These are phyloP conservation scores for Auricularia sp. DNA, from an alignment of 768 basidiomycete genomes.

Conservation along the genomic window DNA sequence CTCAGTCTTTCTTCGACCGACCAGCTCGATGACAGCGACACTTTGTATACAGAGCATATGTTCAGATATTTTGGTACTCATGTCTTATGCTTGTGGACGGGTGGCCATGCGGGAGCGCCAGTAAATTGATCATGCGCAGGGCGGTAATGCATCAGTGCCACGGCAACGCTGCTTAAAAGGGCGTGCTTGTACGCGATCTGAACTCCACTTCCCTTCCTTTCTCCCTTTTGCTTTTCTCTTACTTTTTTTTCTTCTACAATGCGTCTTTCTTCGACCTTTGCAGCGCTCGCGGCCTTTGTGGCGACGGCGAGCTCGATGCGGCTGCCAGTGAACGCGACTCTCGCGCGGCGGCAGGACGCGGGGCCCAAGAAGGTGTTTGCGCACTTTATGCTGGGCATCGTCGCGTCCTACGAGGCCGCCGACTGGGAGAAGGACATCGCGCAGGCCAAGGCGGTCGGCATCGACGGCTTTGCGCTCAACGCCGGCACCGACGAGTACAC, in stretches of 20 bases:
- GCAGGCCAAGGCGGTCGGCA: constrained; percentile 12
- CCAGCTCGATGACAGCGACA: too few relatives aligned
- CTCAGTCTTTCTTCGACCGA: too few relatives aligned
- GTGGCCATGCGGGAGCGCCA: too few relatives aligned
- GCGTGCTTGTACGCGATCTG: not conserved
- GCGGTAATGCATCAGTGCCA: too few relatives aligned
- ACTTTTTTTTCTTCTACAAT: not conserved
- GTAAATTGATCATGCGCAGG: too few relatives aligned
- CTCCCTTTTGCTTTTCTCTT: not conserved
- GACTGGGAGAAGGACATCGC: constrained; percentile 12
- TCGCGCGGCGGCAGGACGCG: not conserved
- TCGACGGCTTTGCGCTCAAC: constrained; percentile 16
- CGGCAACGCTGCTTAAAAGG: not conserved
- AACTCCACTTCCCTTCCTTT: not conserved
- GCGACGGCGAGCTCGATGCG: too few relatives aligned
- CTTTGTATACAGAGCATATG: too few relatives aligned
- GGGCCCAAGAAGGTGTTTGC: constrained; percentile 15
- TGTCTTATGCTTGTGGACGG: too few relatives aligned
- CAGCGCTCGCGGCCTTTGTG: not conserved
- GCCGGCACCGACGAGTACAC: constrained; percentile 16
- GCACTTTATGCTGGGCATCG: constrained; percentile 18
- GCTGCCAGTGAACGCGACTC: too few relatives aligned
- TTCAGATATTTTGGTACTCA: too few relatives aligned
- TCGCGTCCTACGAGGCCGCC: constrained; percentile 9
- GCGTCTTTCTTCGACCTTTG: not conserved